Percentiles rank a stretch among this genome's conserved stretches.
Conservation (phyloP, 148 eudicot genomes). For the Amaranthus hypochondriacus region DNA sequence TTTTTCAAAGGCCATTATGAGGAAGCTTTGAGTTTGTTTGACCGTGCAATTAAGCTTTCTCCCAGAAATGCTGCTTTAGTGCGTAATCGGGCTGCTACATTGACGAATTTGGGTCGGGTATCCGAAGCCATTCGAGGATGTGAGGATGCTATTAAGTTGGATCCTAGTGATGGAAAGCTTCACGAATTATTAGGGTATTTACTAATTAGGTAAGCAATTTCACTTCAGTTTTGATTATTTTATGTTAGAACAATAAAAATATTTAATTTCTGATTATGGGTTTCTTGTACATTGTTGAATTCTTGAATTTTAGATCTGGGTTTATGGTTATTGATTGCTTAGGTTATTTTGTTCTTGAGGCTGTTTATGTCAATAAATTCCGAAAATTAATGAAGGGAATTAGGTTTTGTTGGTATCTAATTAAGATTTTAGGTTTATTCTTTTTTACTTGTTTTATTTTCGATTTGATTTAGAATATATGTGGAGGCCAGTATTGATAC, state of each 20-base stretch:
- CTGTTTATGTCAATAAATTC: too few species aligned
- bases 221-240: background rate
- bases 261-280: background rate
- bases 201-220: constrained; percentile 59
- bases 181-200: constrained; percentile 71
- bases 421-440: too few species aligned
- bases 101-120: constrained; percentile 51
- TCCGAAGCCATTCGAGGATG: constrained; percentile 68
- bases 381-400: too few species aligned
- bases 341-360: too few species aligned
- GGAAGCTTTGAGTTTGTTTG: constrained; percentile 70
- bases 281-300: background rate
- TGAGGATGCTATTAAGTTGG: constrained; percentile 74
- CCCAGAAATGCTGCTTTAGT: constrained; percentile 68
- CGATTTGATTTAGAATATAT: background rate
- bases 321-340: background rate
- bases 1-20: constrained; percentile 47
- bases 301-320: background rate
- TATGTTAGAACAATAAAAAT: too few species aligned
- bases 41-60: constrained; percentile 47
- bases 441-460: background rate
- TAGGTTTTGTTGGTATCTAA: too few species aligned
- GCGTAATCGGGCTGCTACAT: constrained; percentile 70
- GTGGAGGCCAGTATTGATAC: constrained; percentile 9
- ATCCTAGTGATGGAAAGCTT: constrained; percentile 58